phyloP scores from a whole-genome alignment of 1,284 basidiomycete species.

The Apiotrichum domesticum region DNA sequence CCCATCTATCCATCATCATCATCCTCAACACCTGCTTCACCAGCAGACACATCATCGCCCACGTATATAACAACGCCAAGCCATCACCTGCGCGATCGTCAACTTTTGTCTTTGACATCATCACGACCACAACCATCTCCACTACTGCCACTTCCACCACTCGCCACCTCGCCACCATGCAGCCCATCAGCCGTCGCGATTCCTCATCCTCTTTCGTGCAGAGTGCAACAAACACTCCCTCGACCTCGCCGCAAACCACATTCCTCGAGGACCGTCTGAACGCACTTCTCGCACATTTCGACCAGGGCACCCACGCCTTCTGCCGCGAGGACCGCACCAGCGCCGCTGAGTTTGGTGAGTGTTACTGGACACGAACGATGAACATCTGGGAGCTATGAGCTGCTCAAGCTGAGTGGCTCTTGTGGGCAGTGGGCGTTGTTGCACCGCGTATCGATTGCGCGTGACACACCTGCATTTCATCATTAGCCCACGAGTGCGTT shows the following conservation, averaged over 20 bases:
- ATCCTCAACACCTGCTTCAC: neutral
- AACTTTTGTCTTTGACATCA: neutral
- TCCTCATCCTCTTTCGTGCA: neutral
- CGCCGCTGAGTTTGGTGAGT: neutral
- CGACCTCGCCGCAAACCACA: conserved; percentile 1
- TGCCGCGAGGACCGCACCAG: conserved; percentile 18
- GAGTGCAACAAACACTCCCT: conserved; percentile 5
- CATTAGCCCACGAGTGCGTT: neutral
- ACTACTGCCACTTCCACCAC: neutral
- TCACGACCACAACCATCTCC: neutral
- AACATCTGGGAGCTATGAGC: too few relatives aligned
- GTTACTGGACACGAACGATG: neutral
- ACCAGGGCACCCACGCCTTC: conserved; percentile 31
- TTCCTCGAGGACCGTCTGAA: conserved; percentile 21
- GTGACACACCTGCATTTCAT: conserved; percentile 15
- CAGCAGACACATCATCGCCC: neutral
- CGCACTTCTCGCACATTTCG: conserved; percentile 24
- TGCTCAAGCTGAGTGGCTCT: too few relatives aligned
- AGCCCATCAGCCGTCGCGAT: neutral
- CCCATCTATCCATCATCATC: neutral
- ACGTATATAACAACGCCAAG: too few relatives aligned
- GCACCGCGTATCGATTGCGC: conserved; percentile 5
- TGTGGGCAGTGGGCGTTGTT: too few relatives aligned
- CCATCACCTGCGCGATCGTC: neutral
- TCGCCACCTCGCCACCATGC: neutral